Evolutionary conservation across 176 grass and related monocot genomes (phyloP).

Genomic region (Saccharum spontaneum): DNA sequence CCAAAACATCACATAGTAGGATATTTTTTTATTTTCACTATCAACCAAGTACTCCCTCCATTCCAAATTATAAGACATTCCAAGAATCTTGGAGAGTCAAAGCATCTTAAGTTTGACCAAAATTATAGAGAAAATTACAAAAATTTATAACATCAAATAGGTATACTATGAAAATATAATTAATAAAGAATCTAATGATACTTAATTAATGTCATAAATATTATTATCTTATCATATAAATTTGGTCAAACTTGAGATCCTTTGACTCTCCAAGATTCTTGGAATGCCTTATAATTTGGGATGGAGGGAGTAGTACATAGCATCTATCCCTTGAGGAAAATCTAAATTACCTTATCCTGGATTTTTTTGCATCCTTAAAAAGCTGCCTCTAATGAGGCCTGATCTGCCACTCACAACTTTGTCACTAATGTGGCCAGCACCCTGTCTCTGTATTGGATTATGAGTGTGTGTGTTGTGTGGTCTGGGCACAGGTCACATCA

Average conservation of each 20-base stretch:
- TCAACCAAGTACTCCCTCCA: background rate
- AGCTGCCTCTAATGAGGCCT: background rate
- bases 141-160: no score
- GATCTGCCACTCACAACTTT: conserved; percentile 40
- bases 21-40: background rate
- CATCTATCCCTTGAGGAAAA: conserved; percentile 19
- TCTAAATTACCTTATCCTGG: conserved; percentile 37
- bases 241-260: no score
- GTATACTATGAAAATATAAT: no score
- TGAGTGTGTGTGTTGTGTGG: conserved; percentile 38
- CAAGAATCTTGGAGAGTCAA: no score
- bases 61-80: no score
- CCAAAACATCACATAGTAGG: background rate
- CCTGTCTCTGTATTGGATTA: conserved; percentile 47
- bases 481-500: conserved; percentile 49
- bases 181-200: no score
- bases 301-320: background rate
- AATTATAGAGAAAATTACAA: no score
- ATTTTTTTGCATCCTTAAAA: conserved; percentile 50
- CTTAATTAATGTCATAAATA: no score
- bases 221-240: no score
- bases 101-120: no score
- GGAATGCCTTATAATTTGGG: no score
- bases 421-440: conserved; percentile 62
- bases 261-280: no score